Base-by-base conservation (phyloP, 768 basidiomycete genomes). In the Lactarius indigo region DNA sequence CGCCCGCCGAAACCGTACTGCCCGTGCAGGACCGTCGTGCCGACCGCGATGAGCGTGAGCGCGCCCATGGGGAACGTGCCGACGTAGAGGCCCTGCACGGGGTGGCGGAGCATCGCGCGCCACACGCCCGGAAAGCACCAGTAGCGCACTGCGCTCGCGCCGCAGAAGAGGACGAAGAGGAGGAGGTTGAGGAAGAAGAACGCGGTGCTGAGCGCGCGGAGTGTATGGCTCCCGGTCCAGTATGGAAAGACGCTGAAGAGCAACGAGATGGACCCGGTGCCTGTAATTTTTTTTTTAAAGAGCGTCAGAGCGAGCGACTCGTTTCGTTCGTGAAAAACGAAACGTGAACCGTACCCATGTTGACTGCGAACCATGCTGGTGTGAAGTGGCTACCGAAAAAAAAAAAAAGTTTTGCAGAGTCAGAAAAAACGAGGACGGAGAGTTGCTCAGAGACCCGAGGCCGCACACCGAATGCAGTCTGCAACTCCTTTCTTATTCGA, bases 331-430 rank as follows among this genome's bases (percentile, higher is more conserved):
- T n/a, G n/a, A n/a, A n/a, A n/a, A n/a, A n/a, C n/a, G n/a, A n/a
- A n/a, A n/a, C n/a, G n/a, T n/a, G n/a, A n/a, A n/a, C n/a, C n/a
- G 60, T 50, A 82, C 81, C 85, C 85, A 87, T 86, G 59, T 78
- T 80, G 15, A 82, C 79, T 6, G 84, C 78, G 68, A 83, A 84
- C 85, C 86, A 87, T 75, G 82, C 79, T 64, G 82, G 83, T 3
- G 83, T 79, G 64, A 87, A 86, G 72, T 85, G 78, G 33, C 84
- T 83, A 57, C 2, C n/a, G n/a, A n/a, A n/a, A n/a, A n/a, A n/a
- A n/a, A n/a, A 26, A 62, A 9, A 13, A 15, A 60, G 17, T 30
- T n/a, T n/a, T 66, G 12, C 37, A 59, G 52, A 55, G 42, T 20
- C 9, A 26, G 17, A 33, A 1, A 44, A 5, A 35, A 41, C 9